Evolutionary conservation across 805 yeast species (phyloP).

Genomic region (Blastobotrys parvus): DNA sequence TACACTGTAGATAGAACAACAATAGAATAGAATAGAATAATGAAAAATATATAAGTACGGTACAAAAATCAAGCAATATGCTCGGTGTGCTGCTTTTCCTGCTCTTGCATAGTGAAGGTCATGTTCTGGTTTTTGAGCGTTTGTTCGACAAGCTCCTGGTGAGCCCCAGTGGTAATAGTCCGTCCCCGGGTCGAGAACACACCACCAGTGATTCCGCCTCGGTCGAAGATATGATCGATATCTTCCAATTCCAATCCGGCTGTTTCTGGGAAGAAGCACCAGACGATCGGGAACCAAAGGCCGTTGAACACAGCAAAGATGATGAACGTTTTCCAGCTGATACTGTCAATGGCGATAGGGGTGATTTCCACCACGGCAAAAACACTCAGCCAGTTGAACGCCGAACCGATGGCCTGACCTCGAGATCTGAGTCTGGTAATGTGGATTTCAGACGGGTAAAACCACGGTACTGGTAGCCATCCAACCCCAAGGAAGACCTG

Average conservation of each 20-base stretch:
- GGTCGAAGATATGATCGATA: conserved; percentile 54
- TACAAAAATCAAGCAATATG: neutral
- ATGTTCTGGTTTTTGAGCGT: conserved; percentile 35
- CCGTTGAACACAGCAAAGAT: conserved; percentile 24
- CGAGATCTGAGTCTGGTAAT: conserved; percentile 61
- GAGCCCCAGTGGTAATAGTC: conserved; percentile 36
- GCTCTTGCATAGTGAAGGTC: conserved; percentile 22
- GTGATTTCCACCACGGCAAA: conserved; percentile 22
- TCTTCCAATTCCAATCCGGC: conserved; percentile 62
- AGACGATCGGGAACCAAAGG: conserved; percentile 33
- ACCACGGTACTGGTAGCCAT: conserved; percentile 50
- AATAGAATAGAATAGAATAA: neutral
- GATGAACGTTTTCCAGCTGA: conserved; percentile 27
- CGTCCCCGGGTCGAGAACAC: conserved; percentile 42
- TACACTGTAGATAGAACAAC: neutral
- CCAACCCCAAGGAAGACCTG: conserved; percentile 26
- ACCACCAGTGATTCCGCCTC: conserved; percentile 40
- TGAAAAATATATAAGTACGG: no score
- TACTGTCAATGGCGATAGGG: conserved; percentile 47
- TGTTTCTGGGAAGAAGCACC: conserved; percentile 58
- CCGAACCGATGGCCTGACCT: conserved; percentile 49
- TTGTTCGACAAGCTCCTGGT: conserved; percentile 34
- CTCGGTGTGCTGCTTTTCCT: conserved; percentile 17
- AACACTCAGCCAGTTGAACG: conserved; percentile 57
- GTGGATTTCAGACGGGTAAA: conserved; percentile 56